phyloP scores from a whole-genome alignment of 352 stramenopile genomes.

The Globisporangium viniferum region DNA sequence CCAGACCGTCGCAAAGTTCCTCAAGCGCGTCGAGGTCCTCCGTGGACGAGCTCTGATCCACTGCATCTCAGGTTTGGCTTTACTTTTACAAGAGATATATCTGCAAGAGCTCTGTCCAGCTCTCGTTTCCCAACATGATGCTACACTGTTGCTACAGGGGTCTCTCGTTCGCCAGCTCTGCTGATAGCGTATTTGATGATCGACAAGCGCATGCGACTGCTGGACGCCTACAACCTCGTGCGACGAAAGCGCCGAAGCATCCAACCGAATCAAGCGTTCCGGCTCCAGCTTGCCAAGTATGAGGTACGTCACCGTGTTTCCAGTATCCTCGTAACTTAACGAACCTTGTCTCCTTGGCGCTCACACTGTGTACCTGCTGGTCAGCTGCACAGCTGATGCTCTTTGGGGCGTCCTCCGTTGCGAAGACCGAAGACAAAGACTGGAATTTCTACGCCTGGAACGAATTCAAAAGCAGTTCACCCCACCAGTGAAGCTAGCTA shows the following conservation, averaged over 20 bases:
- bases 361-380: neutral
- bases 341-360: too few species aligned
- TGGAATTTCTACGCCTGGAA: constrained; percentile 78
- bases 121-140: neutral
- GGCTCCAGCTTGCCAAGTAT: constrained; percentile 67
- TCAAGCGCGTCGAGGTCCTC: constrained; percentile 47
- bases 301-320: constrained; percentile 28
- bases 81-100: too few species aligned
- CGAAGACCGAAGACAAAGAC: constrained; percentile 49
- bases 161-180: constrained; percentile 52
- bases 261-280: constrained; percentile 57
- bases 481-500: neutral
- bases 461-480: constrained; percentile 36
- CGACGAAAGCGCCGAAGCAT: constrained; percentile 37
- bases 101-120: neutral
- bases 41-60: constrained; percentile 52
- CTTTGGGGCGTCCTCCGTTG: constrained; percentile 49
- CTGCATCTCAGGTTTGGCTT: constrained; percentile 39
- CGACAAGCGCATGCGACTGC: constrained; percentile 56
- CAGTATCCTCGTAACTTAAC: too few species aligned
- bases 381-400: constrained; percentile 33
- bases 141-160: constrained; percentile 19
- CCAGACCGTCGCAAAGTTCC: constrained; percentile 46
- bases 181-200: constrained; percentile 64
- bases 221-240: constrained; percentile 58